These are phyloP conservation scores for Penicillium verhagenii DNA, from an alignment of 495 filamentous ascomycete genomes.

Conservation along the genomic window DNA sequence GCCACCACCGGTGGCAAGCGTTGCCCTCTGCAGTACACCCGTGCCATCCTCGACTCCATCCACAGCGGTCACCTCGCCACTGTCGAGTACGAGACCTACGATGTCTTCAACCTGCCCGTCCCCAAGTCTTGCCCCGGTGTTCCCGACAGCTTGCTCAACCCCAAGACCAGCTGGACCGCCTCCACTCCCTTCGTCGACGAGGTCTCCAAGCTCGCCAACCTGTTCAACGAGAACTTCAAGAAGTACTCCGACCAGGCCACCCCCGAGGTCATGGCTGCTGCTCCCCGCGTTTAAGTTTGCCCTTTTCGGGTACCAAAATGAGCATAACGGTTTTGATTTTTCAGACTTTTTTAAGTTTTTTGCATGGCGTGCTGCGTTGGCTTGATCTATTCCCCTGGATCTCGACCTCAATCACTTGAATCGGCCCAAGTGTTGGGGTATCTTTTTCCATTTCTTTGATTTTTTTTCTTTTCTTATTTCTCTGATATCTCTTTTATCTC, in stretches of 20 bases:
- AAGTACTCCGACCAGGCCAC: conserved; percentile 90
- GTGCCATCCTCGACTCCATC: conserved; percentile 96
- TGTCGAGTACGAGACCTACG: conserved; percentile 89
- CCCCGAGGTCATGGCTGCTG: conserved; percentile 58
- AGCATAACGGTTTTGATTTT: conserved; percentile 25
- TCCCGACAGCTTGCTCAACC: conserved; percentile 89
- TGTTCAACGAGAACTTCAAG: conserved; percentile 97
- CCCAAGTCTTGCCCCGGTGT: conserved; percentile 84
- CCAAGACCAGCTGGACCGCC: conserved; percentile 85
- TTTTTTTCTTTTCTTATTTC: conserved; percentile 6
- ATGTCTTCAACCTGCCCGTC: conserved; percentile 92
- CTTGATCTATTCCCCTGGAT: conserved; percentile 23
- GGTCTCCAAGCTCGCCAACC: conserved; percentile 78
- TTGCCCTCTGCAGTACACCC: conserved; percentile 98
- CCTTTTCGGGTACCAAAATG: conserved; percentile 17
- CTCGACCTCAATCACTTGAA: conserved; percentile 19
- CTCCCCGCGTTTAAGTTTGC: conserved; percentile 25
- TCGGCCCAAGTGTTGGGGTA: conserved; percentile 28
- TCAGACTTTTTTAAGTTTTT: conserved; percentile 21
- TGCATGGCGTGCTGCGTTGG: conserved; percentile 34
- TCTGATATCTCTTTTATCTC: conserved; percentile 3
- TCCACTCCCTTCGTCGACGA: conserved; percentile 75
- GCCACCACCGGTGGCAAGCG: conserved; percentile 94
- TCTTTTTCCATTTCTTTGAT: conserved; percentile 17
- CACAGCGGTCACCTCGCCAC: conserved; percentile 93